phyloP scores from a whole-genome alignment of 768 basidiomycete species.

The Lactarius vividus region DNA sequence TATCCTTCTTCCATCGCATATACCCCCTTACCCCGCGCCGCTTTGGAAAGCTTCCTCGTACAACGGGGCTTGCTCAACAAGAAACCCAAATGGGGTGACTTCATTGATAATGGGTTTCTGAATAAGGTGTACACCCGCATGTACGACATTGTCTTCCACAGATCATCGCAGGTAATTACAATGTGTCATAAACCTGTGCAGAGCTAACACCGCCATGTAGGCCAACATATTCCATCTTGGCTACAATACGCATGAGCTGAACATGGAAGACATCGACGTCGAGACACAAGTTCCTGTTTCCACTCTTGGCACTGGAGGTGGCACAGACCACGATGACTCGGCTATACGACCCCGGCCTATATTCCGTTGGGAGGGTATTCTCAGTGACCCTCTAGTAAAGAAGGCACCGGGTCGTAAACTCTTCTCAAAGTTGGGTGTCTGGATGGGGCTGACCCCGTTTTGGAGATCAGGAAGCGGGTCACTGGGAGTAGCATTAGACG shows the following conservation, averaged over 20 bases:
- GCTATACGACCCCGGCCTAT: conserved; percentile 57
- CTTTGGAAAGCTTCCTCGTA: conserved; percentile 59
- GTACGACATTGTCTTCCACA: conserved; percentile 64
- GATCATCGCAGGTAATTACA: conserved; percentile 45
- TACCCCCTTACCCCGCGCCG: conserved; percentile 60
- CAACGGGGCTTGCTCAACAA: conserved; percentile 58
- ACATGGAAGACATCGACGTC: conserved; percentile 63
- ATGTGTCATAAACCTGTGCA: not conserved
- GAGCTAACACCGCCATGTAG: conserved; percentile 36
- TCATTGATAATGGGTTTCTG: conserved; percentile 62
- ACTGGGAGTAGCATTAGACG: conserved; percentile 59
- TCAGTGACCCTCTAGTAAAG: conserved; percentile 50
- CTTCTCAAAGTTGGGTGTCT: conserved; percentile 55
- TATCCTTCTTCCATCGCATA: conserved; percentile 73
- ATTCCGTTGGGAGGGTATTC: conserved; percentile 70
- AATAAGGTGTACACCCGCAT: conserved; percentile 71
- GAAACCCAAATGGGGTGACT: conserved; percentile 43
- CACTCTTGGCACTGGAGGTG: conserved; percentile 62
- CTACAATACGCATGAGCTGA: conserved; percentile 45
- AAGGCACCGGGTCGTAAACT: conserved; percentile 20
- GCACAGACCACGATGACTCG: conserved; percentile 66
- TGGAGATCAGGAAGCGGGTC: conserved; percentile 54
- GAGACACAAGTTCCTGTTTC: conserved; percentile 50
- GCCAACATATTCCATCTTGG: conserved; percentile 65
- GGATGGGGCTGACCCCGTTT: conserved; percentile 65